Evolutionary conservation across 805 yeast genomes (phyloP).

Genomic region (Clavispora fructus): DNA sequence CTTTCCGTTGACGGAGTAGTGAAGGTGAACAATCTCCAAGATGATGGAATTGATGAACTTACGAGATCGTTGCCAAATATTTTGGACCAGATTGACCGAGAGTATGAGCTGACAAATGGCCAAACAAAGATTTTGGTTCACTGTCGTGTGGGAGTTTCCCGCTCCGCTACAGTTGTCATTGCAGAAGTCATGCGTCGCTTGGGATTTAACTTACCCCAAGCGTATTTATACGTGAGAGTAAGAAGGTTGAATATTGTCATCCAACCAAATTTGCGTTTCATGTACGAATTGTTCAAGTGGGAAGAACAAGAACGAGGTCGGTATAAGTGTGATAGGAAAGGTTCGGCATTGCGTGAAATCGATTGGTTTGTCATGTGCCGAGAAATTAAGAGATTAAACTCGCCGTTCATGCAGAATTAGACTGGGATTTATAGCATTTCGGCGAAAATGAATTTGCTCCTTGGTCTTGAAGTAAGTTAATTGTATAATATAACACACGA

Average conservation of each 20-base stretch:
- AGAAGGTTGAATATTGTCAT: conserved; percentile 86
- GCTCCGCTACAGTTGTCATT: conserved; percentile 93
- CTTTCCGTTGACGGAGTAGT: conserved; percentile 42
- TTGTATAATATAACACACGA: not conserved
- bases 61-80: conserved; percentile 57
- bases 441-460: not conserved
- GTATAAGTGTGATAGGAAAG: conserved; percentile 1
- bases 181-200: conserved; percentile 88
- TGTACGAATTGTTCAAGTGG: conserved; percentile 70
- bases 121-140: conserved; percentile 55
- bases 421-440: not conserved
- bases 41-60: conserved; percentile 85
- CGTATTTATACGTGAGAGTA: conserved; percentile 85
- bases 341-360: conserved; percentile 48
- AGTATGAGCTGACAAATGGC: conserved; percentile 5
- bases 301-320: conserved; percentile 20
- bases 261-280: conserved; percentile 87
- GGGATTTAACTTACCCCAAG: conserved; percentile 61
- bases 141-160: conserved; percentile 92
- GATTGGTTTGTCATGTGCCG: conserved; percentile 89
- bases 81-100: conserved; percentile 56
- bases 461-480: not conserved
- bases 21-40: conserved; percentile 71
- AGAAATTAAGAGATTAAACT: conserved; percentile 73
- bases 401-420: conserved; percentile 29